Percentiles rank a stretch among this genome's conserved stretches.
Evolutionary conservation across 1,284 basidiomycete species (phyloP).

Genomic region (Tremellales sp.): DNA sequence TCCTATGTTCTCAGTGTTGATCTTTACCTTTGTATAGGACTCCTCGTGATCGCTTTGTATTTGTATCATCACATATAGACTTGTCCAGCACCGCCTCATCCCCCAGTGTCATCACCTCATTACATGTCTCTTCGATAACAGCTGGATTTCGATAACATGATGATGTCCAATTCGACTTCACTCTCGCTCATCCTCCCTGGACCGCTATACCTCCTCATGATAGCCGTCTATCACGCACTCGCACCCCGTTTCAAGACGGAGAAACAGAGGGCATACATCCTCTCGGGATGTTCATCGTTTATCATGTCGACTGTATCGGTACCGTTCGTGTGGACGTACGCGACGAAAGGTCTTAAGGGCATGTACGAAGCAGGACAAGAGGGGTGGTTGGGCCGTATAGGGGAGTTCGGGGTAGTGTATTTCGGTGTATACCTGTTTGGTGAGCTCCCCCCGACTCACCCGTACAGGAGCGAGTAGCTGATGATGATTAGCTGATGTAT

Average conservation of each 20-base stretch:
- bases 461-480: constrained; percentile 1
- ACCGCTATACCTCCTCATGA: constrained; percentile 13
- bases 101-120: too few relatives aligned
- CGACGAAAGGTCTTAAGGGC: constrained; percentile 26
- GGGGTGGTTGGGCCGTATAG: constrained; percentile 27
- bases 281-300: constrained; percentile 52
- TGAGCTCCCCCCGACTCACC: constrained; percentile 17
- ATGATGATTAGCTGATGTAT: constrained; percentile 26
- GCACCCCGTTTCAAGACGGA: constrained; percentile 43
- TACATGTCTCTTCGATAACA: too few relatives aligned
- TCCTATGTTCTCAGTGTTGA: too few relatives aligned
- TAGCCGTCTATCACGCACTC: constrained; percentile 44
- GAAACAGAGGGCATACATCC: constrained; percentile 57
- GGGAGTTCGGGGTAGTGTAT: constrained; percentile 25
- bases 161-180: background rate
- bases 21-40: too few relatives aligned
- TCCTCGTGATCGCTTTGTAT: too few relatives aligned
- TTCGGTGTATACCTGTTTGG: constrained; percentile 45
- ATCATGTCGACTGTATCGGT: constrained; percentile 53
- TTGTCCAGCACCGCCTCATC: too few relatives aligned
- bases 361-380: constrained; percentile 18
- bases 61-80: too few relatives aligned
- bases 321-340: constrained; percentile 53
- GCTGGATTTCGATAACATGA: too few relatives aligned
- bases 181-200: constrained; percentile 8